These are phyloP conservation scores for Acanthamoeba triangularis DNA, from an alignment of 208 protist species.

Conservation along the genomic window DNA sequence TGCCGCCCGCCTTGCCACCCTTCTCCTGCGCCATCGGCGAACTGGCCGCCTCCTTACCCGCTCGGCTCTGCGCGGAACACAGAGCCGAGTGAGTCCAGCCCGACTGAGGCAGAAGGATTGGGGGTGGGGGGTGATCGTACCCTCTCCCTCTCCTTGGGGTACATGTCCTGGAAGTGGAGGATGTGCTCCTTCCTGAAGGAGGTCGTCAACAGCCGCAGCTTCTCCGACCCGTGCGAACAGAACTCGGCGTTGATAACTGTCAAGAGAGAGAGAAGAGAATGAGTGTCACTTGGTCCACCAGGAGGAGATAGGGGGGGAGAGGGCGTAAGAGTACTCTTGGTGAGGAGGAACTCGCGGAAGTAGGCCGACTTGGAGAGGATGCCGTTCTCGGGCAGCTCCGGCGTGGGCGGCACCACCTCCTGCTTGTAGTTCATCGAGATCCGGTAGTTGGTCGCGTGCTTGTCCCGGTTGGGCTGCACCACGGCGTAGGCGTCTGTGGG, in stretches of 20 bases:
- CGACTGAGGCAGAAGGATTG: not conserved
- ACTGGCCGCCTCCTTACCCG: not conserved
- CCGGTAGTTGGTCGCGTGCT: slow-evolving; percentile 20
- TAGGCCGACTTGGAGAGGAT: slow-evolving; percentile 37
- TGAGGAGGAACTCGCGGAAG: slow-evolving; percentile 59
- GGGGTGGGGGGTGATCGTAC: not conserved
- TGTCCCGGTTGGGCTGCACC: slow-evolving; percentile 50
- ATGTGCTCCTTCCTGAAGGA: slow-evolving; percentile 46
- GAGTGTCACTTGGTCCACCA: not conserved
- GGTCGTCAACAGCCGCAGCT: slow-evolving; percentile 28
- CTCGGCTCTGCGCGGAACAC: not conserved
- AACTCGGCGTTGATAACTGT: slow-evolving; percentile 47
- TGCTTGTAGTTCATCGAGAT: slow-evolving; percentile 65
- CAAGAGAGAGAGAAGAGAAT: not conserved
- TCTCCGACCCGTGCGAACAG: slow-evolving; percentile 38
- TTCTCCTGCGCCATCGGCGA: not conserved
- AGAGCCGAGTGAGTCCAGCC: not conserved
- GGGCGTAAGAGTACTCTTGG: not conserved
- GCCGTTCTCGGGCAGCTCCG: slow-evolving; percentile 38
- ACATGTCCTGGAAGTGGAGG: slow-evolving; percentile 38
- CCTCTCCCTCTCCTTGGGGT: slow-evolving; percentile 56
- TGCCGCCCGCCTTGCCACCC: not conserved
- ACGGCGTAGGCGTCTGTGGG: slow-evolving; percentile 20
- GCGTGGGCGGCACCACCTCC: slow-evolving; percentile 41
- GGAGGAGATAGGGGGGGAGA: not conserved